Evolutionary conservation across 1,284 basidiomycete species (phyloP).

Genomic region (Malassezia psittaci): DNA sequence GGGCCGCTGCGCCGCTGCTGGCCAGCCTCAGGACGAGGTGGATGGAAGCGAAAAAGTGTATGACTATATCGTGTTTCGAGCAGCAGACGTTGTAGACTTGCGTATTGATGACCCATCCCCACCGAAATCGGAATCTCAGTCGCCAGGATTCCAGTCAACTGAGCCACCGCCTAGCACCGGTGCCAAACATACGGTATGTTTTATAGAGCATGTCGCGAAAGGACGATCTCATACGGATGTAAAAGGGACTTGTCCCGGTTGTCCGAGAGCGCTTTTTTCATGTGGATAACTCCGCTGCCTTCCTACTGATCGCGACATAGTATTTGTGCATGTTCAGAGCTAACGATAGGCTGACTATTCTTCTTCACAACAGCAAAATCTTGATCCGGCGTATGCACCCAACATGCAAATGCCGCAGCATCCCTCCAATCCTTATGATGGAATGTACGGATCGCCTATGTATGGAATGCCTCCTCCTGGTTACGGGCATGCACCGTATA

Average conservation of each 20-base stretch:
- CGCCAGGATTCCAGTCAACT: not conserved
- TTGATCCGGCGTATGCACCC: no score
- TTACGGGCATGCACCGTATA: conserved; percentile 1
- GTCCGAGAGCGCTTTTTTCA: conserved; percentile 62
- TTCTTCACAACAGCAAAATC: no score
- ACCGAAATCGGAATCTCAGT: conserved; percentile 11
- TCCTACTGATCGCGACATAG: conserved; percentile 55
- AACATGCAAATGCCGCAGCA: no score
- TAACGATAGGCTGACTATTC: no score
- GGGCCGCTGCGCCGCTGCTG: conserved; percentile 55
- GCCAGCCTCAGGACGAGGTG: conserved; percentile 51
- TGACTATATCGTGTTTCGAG: conserved; percentile 53
- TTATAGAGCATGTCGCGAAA: not conserved
- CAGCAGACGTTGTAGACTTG: conserved; percentile 49
- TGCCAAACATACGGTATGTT: not conserved
- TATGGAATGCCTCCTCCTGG: conserved; percentile 8
- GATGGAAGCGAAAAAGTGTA: conserved; percentile 48
- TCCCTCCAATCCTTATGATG: not conserved
- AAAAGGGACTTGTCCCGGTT: conserved; percentile 52
- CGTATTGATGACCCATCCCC: conserved; percentile 48
- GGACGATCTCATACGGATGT: conserved; percentile 58
- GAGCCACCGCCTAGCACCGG: not conserved
- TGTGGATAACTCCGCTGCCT: conserved; percentile 67
- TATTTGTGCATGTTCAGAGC: no score
- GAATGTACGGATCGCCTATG: conserved; percentile 7